Evolutionary conservation across 805 yeast species (phyloP), one percentile per base, ranked within the genome.

Genomic region (Zygosaccharomyces bisporus): DNA sequence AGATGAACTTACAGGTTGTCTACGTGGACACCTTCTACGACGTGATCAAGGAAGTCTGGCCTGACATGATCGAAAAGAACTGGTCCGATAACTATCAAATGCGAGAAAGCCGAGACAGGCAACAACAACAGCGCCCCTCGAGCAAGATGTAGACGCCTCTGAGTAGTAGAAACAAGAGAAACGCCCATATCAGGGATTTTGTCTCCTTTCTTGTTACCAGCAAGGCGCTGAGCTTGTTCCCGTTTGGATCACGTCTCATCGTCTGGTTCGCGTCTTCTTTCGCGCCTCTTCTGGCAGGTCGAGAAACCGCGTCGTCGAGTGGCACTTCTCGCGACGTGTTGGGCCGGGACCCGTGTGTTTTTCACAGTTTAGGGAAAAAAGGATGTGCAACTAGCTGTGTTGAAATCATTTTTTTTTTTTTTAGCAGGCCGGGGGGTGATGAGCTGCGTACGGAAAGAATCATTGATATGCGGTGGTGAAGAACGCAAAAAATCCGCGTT

Each of bases 1-100:
- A 80, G 47, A 72, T 81, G 53, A 83, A 80, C 0, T 67, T 86
- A 38, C 71, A 75, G 41, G 59, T 88, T 10, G 65, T 67, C 36
- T 88, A 84, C 56, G 91, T 86, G 34, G 77, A 74, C 53, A 88
- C 84, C 51, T 83, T 89, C 52, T 77, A 85, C 73, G 95, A 88
- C 58, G 95, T 82, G 8, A 66, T 88, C 34, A 68, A 67, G 25
- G 71, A 73, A 30, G 86, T 83, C n/a, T 87, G 95, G 95, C 56
- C 63, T 9, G 51, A 47, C n/a, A 8, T 50, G 21, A 20, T 18
- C 16, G 32, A 16, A 13, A 25, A 23, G 21, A 30, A 21, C 8
- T 25, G 16, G 23, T 8, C 20, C 14, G 17, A 25, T n/a, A 27
- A n/a, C 16, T n/a, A 27, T 14, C 31, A 27, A 13, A 3, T 13